Evolutionary conservation across 768 basidiomycete species (phyloP), one percentile per base, ranked within the genome.

Genomic region (Tulasnella sp.): DNA sequence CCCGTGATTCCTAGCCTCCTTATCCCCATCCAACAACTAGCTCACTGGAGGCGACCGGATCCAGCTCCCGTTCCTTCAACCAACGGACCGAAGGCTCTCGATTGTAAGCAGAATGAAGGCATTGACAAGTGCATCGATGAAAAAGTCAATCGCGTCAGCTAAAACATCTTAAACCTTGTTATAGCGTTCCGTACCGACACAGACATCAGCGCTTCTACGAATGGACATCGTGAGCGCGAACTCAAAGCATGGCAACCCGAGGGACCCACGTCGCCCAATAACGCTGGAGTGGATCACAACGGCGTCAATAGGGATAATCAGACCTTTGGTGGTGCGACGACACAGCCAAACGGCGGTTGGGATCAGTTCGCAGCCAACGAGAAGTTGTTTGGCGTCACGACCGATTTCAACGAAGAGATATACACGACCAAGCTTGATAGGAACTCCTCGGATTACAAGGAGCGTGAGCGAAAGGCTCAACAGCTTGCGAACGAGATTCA

Each of bases 341-440:
- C 77, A 15, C 69, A 65, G n/a, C 65, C 65, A 45, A 73, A 72
- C 41, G 68, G 64, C 60, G 67, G 75, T 1, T 92, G 93, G 90
- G 92, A 99, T 70, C 92, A 96, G 70, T 99, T 94, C 66, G 84
- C 83, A 19, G 89, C 76, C 43, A 99, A 98, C 71, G 94, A 98
- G 72, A 78, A 86, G 65, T 76, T 90, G 57, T 98, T 96, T 68
- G 96, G 96, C 22, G 83, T 94, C 62, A 91, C 77, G 66, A 91
- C 92, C 8, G 81, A 80, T 65, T 99, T 90, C 71, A 85, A 94
- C 66, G 96, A 99, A 73, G 88, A 94, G 59, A 68, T 83, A 31
- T 99, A 99, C 70, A 98, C 96, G 10, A 98, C 94, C 17, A 91
- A 83, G 72, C 76, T 99, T 46, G 90, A 98, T 68, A 81, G 88